phyloP scores from a whole-genome alignment of 768 basidiomycete genomes.

The Paxillus ammoniavirescens region DNA sequence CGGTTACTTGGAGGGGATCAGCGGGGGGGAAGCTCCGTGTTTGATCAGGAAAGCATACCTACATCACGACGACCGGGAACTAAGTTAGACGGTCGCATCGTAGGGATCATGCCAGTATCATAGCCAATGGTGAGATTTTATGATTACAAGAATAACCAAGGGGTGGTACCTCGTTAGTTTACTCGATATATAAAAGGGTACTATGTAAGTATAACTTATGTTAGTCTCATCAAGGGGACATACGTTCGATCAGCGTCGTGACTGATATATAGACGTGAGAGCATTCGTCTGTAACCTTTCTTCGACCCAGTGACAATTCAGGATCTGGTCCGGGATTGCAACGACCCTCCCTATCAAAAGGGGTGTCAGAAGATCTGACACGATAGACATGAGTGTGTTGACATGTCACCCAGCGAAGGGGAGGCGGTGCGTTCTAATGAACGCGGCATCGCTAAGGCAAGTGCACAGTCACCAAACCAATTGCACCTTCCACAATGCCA shows the following conservation, averaged over 20 bases:
- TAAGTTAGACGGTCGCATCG: conserved; percentile 9
- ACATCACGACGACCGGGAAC: conserved; percentile 23
- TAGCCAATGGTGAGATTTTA: conserved; percentile 8
- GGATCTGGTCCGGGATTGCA: conserved; percentile 26
- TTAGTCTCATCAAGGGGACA: conserved; percentile 5
- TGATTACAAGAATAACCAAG: conserved; percentile 24
- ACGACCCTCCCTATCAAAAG: conserved; percentile 24
- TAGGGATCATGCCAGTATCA: conserved; percentile 11
- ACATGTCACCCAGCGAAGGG: conserved; percentile 33
- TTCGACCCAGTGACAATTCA: conserved; percentile 27
- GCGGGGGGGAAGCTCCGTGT: conserved; percentile 7
- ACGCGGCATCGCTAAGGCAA: conserved; percentile 36
- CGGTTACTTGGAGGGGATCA: not conserved
- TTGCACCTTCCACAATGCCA: conserved; percentile 29
- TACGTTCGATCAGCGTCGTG: conserved; percentile 29
- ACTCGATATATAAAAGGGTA: conserved; percentile 2
- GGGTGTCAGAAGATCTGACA: conserved; percentile 32
- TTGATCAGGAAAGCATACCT: conserved; percentile 13
- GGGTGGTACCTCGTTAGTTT: conserved; percentile 9
- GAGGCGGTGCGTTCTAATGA: conserved; percentile 32
- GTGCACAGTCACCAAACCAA: conserved; percentile 18
- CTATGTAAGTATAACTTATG: not conserved
- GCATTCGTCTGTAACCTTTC: conserved; percentile 20
- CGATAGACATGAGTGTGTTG: conserved; percentile 23
- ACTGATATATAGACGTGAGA: conserved; percentile 38